Evolutionary conservation across 371 early-diverging fungal genomes (phyloP).

Genomic region (Rhizopus delemar): DNA sequence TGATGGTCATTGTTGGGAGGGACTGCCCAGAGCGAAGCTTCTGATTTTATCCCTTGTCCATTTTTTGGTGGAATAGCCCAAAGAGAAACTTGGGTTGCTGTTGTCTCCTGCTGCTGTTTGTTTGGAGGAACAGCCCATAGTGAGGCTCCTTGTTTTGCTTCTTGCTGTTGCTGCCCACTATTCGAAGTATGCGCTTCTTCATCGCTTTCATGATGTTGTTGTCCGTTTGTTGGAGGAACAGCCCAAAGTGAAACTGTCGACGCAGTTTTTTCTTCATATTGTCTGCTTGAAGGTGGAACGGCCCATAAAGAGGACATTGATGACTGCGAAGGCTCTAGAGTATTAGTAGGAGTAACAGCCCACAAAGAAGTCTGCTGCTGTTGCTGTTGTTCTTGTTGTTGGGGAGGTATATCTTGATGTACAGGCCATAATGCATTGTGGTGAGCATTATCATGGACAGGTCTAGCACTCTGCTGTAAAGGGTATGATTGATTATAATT

Average conservation of each 20-base stretch:
- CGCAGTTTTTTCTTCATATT: background rate
- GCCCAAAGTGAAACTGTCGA: conserved; percentile 5
- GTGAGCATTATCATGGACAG: conserved; percentile 10
- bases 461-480: background rate
- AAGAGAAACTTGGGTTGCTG: conserved; percentile 1
- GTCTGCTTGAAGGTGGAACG: conserved; percentile 2
- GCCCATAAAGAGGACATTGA: background rate
- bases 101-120: background rate
- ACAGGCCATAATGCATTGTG: conserved; percentile 13
- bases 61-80: conserved; percentile 9
- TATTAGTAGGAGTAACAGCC: conserved; percentile 8
- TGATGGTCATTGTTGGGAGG: background rate
- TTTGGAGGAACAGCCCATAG: conserved; percentile 7
- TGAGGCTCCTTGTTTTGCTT: background rate
- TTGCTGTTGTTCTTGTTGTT: background rate
- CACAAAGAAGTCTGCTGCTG: conserved; percentile 6
- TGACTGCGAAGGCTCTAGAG: background rate
- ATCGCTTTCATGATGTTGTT: no score
- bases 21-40: conserved; percentile 5
- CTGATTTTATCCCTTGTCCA: background rate
- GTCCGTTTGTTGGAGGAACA: conserved; percentile 1
- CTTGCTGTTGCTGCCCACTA: background rate
- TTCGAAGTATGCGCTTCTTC: no score
- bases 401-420: conserved; percentile 12
- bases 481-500: background rate